A percentile compares a stretch with the other conserved stretches of the same genome.
Conservation (phyloP, 1,284 basidiomycete species). For the Naganishia liquefaciens region DNA sequence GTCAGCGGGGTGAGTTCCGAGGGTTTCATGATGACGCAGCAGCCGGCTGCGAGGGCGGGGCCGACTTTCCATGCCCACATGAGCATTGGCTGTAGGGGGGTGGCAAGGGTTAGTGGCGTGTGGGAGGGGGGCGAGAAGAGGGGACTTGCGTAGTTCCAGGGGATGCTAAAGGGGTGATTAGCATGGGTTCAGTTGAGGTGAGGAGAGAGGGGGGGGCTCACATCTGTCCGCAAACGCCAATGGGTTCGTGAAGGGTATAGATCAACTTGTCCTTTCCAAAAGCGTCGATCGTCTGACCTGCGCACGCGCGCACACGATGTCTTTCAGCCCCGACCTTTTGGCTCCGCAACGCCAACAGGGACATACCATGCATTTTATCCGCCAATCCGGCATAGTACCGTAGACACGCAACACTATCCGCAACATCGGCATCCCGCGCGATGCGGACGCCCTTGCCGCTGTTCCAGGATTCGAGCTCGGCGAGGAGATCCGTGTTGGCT, state of each 20-base stretch:
- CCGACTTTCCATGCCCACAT: conserved; percentile 71
- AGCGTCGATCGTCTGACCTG: conserved; percentile 46
- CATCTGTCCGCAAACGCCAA: conserved; percentile 89
- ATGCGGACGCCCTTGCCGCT: conserved; percentile 81
- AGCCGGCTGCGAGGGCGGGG: conserved; percentile 74
- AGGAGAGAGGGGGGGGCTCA: not conserved
- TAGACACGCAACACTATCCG: conserved; percentile 74
- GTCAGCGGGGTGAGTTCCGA: conserved; percentile 89
- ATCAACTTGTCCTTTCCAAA: conserved; percentile 66
- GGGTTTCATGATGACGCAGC: conserved; percentile 61
- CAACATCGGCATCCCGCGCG: conserved; percentile 82
- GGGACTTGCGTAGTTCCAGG: conserved; percentile 54
- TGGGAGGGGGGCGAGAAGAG: conserved; percentile 75
- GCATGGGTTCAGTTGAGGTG: not conserved
- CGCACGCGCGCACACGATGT: not conserved
- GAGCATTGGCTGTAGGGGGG: conserved; percentile 18
- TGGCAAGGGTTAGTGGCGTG: conserved; percentile 38
- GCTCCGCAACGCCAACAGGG: not conserved
- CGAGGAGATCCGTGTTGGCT: conserved; percentile 66
- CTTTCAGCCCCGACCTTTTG: not conserved
- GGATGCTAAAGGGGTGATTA: conserved; percentile 20
- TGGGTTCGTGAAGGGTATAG: conserved; percentile 87
- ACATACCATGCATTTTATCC: conserved; percentile 67
- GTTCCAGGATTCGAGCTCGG: conserved; percentile 75
- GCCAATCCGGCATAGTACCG: conserved; percentile 72